Base-by-base conservation (phyloP, 2,329 filamentous ascomycete genomes). In the Phyllosticta citriasiana region DNA sequence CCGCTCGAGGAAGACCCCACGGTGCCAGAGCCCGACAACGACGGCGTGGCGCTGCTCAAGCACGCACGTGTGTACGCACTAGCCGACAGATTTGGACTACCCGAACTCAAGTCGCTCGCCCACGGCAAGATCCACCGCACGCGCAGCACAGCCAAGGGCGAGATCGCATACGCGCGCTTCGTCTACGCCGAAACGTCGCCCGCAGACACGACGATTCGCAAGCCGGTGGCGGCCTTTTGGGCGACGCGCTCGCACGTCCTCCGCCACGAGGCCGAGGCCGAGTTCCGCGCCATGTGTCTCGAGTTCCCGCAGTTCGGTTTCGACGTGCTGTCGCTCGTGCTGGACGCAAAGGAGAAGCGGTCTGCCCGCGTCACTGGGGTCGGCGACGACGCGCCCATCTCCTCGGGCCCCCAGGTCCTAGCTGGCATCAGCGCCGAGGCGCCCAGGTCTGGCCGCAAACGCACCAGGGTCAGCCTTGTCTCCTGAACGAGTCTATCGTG, bases 71-170 rank as follows among this genome's bases (percentile, higher is more conserved):
- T 96, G 65, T 96, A 96, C 79, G 96, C 90, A 0, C 80, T 97
- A 25, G 91, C 90, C 25, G 88, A 91, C 68, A 91, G 88, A 74
- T 86, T 94, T 64, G 82, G 84, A 51, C 77, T 80, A 19, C 77
- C 77, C 0, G 78, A 79, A 9, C 84, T 97, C 64, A 89, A 89
- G 74, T 83, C 80, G 19, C 84, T 96, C 27, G 88, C 91, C 2
- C 89, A 89, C 72, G 86, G 84, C 72, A 97, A 97, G 80, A 96
- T 97, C 69, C 91, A 96, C 79, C 89, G 89, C 72, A 88, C 96
- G 69, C 88, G 91, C 70, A 90, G 88, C 53, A 95, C 89, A 0
- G 90, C 91, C 40, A 88, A 87, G 76, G 92, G 91, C 73, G 92
- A 97, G 79, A 92, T 97, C 70, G 85, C 87, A 26, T 97, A 96